These are phyloP conservation scores for Iris macrosiphon DNA, from an alignment of 106 monocot species.

Conservation along the genomic window DNA sequence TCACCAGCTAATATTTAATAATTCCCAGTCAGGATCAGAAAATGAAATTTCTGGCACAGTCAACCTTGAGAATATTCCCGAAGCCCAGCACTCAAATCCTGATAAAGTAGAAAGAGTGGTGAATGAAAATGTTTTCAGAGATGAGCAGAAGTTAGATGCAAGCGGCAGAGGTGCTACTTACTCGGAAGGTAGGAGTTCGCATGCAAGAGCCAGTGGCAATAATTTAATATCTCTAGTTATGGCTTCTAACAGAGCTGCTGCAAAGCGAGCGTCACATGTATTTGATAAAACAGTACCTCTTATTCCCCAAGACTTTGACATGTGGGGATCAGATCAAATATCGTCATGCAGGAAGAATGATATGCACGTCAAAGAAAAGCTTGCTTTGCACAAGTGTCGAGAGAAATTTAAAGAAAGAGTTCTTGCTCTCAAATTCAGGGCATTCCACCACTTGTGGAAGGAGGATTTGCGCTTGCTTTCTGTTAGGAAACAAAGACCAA, in stretches of 20 bases:
- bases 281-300: constrained; percentile 17
- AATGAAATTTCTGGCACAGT: background rate
- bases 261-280: constrained; percentile 27
- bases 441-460: constrained; percentile 64
- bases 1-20: no score
- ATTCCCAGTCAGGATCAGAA: no score
- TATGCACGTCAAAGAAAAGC: constrained; percentile 28
- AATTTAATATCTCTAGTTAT: constrained; percentile 31
- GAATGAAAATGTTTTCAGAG: background rate
- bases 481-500: constrained; percentile 44
- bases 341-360: constrained; percentile 18
- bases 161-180: background rate
- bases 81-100: background rate
- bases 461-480: constrained; percentile 62
- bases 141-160: background rate
- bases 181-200: background rate
- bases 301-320: constrained; percentile 7
- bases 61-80: background rate
- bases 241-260: constrained; percentile 34
- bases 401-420: constrained; percentile 60
- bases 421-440: constrained; percentile 64
- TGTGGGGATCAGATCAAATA: constrained; percentile 22
- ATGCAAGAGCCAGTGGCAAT: background rate
- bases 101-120: background rate
- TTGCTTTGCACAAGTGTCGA: constrained; percentile 24